These are phyloP conservation scores for Phytophthora macrochlamydospora DNA, from an alignment of 352 stramenopile genomes.

Conservation along the genomic window DNA sequence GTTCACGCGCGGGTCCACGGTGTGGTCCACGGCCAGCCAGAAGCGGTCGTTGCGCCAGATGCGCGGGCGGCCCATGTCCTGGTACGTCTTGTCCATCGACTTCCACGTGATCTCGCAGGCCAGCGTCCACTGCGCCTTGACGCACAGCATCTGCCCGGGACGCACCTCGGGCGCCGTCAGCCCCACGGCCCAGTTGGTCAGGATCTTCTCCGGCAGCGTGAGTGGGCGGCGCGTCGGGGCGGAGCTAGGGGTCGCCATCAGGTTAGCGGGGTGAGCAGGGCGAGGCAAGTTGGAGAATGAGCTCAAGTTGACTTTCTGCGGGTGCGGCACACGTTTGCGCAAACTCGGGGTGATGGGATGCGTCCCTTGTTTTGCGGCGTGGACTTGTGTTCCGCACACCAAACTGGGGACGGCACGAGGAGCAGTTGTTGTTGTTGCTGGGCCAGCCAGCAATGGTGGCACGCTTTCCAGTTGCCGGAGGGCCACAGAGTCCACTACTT, in stretches of 20 bases:
- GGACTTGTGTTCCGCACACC: constrained; percentile 7
- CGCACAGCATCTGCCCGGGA: constrained; percentile 82
- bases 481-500: neutral
- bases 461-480: neutral
- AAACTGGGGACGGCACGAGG: constrained; percentile 17
- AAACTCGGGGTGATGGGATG: constrained; percentile 14
- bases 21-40: constrained; percentile 88
- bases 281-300: constrained; percentile 28
- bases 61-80: constrained; percentile 83
- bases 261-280: neutral
- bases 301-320: constrained; percentile 18
- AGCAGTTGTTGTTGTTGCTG: neutral
- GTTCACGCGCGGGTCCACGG: constrained; percentile 84
- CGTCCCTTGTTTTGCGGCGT: neutral
- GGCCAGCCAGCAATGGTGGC: neutral
- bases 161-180: constrained; percentile 66
- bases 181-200: constrained; percentile 76
- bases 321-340: constrained; percentile 29
- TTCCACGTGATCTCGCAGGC: constrained; percentile 90
- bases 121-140: constrained; percentile 85
- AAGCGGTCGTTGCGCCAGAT: constrained; percentile 89
- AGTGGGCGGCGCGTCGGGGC: constrained; percentile 53
- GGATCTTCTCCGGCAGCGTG: constrained; percentile 85
- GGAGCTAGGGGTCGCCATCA: constrained; percentile 21
- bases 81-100: constrained; percentile 90